These are phyloP conservation scores for Fusarium sp. DNA, from an alignment of 2,329 filamentous ascomycete genomes.

Conservation along the genomic window DNA sequence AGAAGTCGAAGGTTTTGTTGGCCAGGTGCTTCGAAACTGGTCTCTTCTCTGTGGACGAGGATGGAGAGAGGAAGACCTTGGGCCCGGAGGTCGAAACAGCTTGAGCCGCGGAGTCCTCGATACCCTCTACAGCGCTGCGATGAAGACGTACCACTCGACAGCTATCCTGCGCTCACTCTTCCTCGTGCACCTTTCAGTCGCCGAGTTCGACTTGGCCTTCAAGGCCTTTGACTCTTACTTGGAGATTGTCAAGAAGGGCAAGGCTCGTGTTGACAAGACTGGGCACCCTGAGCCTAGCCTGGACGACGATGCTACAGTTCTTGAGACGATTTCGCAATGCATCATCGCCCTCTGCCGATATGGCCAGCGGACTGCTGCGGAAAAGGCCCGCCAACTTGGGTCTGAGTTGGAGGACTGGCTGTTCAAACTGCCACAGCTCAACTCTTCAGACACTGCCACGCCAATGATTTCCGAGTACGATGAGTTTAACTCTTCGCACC, in stretches of 20 bases:
- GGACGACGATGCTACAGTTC: slow-evolving; percentile 81
- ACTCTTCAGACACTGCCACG: slow-evolving; percentile 43
- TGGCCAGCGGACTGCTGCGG: slow-evolving; percentile 78
- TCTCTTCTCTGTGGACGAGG: slow-evolving; percentile 79
- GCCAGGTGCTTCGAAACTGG: slow-evolving; percentile 88
- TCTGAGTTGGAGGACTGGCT: slow-evolving; percentile 81
- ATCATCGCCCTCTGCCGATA: slow-evolving; percentile 86
- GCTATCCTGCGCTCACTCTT: slow-evolving; percentile 88
- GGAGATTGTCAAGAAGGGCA: slow-evolving; percentile 86
- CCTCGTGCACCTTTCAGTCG: slow-evolving; percentile 85
- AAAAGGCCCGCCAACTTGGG: slow-evolving; percentile 81
- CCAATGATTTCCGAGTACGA: slow-evolving; percentile 47
- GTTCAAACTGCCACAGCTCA: slow-evolving; percentile 64
- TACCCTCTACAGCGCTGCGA: slow-evolving; percentile 89
- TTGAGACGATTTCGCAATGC: slow-evolving; percentile 84
- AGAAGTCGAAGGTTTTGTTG: slow-evolving; percentile 85
- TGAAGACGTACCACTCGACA: slow-evolving; percentile 96
- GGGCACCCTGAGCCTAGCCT: slow-evolving; percentile 77
- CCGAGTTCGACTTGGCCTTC: slow-evolving; percentile 92
- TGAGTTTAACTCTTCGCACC: slow-evolving; percentile 51
- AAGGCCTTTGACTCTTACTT: slow-evolving; percentile 93
- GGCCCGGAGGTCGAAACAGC: slow-evolving; percentile 81
- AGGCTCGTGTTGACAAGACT: slow-evolving; percentile 84
- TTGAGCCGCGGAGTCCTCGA: slow-evolving; percentile 84
- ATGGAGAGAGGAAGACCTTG: slow-evolving; percentile 86